phyloP scores from a whole-genome alignment of 164 flowering plant species.

The Stephania japonica region DNA sequence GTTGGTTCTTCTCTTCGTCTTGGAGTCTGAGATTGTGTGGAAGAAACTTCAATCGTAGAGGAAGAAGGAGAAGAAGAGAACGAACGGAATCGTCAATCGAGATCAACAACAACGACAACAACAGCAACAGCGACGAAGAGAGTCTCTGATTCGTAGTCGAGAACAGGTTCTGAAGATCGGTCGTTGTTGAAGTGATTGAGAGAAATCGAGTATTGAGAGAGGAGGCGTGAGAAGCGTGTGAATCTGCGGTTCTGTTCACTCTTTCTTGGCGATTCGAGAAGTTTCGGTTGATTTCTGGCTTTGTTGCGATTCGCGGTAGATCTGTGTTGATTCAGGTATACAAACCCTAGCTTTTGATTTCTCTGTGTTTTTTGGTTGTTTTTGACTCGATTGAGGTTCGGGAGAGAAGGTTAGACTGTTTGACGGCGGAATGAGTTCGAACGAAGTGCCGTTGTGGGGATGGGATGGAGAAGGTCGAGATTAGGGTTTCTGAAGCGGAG shows the following conservation, averaged over 20 bases:
- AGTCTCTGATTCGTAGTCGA: background rate
- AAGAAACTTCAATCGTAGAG: background rate
- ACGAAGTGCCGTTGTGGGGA: background rate
- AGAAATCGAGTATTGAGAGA: background rate
- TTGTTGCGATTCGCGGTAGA: background rate
- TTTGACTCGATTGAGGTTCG: constrained; percentile 10
- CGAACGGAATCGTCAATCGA: background rate
- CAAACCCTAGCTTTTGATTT: constrained; percentile 23
- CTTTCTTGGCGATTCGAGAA: background rate
- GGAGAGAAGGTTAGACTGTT: background rate
- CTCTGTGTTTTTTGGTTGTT: constrained; percentile 13
- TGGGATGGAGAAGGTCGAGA: background rate
- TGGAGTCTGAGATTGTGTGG: constrained; percentile 1
- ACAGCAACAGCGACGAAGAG: background rate
- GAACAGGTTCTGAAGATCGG: background rate
- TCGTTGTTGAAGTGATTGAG: background rate
- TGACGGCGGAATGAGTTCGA: constrained; percentile 1
- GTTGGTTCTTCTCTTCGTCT: background rate
- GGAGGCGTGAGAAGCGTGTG: background rate
- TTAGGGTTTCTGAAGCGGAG: constrained; percentile 8
- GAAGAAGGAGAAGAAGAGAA: constrained; percentile 2
- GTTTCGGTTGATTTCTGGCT: background rate
- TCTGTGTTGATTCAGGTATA: constrained; percentile 21
- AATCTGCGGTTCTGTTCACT: background rate
- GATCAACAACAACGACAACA: background rate